Percentiles rank a stretch among this genome's conserved stretches.
Evolutionary conservation across 371 early-diverging fungal species (phyloP).

Genomic region (Blakeslea trispora): DNA sequence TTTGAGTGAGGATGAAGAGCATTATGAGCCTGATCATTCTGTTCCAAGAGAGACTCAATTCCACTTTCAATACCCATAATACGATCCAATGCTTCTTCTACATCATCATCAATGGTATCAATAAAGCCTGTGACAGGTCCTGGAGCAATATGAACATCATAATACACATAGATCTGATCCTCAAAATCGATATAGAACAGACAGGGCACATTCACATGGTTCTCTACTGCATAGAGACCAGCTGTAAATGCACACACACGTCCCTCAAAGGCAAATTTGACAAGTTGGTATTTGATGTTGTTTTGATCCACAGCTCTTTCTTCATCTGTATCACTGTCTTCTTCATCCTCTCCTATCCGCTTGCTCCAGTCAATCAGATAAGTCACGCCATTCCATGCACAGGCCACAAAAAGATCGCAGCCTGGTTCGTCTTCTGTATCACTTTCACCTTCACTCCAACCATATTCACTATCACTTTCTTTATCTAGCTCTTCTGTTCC

Average conservation of each 20-base stretch:
- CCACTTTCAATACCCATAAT: conserved; percentile 38
- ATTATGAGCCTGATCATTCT: neutral
- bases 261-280: conserved; percentile 79
- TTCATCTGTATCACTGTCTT: neutral
- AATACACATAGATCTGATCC: conserved; percentile 80
- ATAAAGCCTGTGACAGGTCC: conserved; percentile 51
- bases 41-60: conserved; percentile 28
- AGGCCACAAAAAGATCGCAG: conserved; percentile 75
- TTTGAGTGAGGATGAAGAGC: neutral
- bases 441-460: conserved; percentile 27
- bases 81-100: conserved; percentile 49
- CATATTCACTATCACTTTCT: conserved; percentile 24
- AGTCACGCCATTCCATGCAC: conserved; percentile 81
- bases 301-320: neutral
- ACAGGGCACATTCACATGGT: conserved; percentile 75
- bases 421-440: conserved; percentile 33
- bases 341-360: conserved; percentile 22
- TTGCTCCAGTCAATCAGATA: conserved; percentile 67
- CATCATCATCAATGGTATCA: conserved; percentile 48
- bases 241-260: conserved; percentile 82
- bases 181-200: conserved; percentile 83
- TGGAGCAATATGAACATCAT: conserved; percentile 62
- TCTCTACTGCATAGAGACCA: conserved; percentile 69
- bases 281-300: conserved; percentile 61
- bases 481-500: conserved; percentile 8